Base-by-base conservation (phyloP, 139 green algal genomes). In the Deuterostichococcus epilithicus region DNA sequence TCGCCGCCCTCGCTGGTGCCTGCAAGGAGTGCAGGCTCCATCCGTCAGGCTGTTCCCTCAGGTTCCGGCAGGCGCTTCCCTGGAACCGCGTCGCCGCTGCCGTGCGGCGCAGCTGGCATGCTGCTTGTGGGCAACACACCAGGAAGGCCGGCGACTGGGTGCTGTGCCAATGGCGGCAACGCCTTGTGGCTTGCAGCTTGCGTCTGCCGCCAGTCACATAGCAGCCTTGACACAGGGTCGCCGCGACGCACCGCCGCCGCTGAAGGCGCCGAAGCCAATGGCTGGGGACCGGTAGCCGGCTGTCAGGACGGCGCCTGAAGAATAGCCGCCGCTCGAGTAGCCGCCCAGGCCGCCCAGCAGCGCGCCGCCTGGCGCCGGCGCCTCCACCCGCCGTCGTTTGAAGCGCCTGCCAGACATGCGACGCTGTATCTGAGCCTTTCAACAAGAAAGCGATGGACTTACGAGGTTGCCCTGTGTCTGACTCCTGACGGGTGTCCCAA, bases 361-460 rank as follows among this genome's bases (percentile, higher is more conserved):
- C 59, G 47, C 28, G 33, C 32, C 44, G 5, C 3, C 42, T 1
- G 42, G 26, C 18, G 52, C 70, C 35, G 10, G 35, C 28, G 37
- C 32, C 6, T 34, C 70, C 71, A 82, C 72, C 72, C 73, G 75
- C 65, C 76, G 72, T 76, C 79, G 79, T 72, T 81, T 85, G 58
- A 70, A 79, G 4, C 80, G 72, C 76, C 78, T 85, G 38, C 80
- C 60, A 39, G 34, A 70, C 70, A 72, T 81, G 60, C 37, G 69
- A n/a, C 6, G 47, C 35, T 74, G 15, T 8, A n/a, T 34, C 20
- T n/a, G 20, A 22, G 32, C 42, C 23, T 73, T 28, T 26, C 23
- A 26, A 45, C 5, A 52, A 1, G 33, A 25, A 2, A 67, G 44
- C 67, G 6, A 25, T 72, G 30, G 30, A n/a, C n/a, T n/a, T n/a